Conservation (phyloP, 108 stramenopile species). For the Thalassiosira profunda region DNA sequence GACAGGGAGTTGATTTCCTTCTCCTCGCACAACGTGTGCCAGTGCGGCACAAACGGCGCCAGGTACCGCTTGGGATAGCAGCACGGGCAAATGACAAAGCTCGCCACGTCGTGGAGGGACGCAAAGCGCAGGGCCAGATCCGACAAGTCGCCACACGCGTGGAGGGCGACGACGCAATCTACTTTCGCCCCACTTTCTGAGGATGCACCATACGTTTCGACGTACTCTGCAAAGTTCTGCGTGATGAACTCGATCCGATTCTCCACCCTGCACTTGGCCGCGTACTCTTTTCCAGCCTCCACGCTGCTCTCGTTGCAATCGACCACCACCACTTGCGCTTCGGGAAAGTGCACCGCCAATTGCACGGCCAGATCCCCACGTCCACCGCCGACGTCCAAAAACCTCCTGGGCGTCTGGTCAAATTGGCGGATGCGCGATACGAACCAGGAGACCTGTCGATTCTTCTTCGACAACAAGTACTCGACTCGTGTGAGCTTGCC, state of each 20-base stretch:
- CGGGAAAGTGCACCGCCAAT: constrained; percentile 41
- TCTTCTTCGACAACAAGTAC: constrained; percentile 55
- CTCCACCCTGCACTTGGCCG: constrained; percentile 11
- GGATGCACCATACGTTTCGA: constrained; percentile 46
- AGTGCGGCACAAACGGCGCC: constrained; percentile 22
- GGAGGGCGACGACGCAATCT: constrained; percentile 61
- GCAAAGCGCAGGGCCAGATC: constrained; percentile 66
- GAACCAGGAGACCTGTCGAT: constrained; percentile 56
- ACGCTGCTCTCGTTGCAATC: constrained; percentile 61
- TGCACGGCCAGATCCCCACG: constrained; percentile 65
- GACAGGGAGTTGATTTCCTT: constrained; percentile 23
- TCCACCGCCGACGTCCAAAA: constrained; percentile 72
- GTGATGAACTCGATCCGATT: constrained; percentile 19
- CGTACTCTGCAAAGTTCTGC: constrained; percentile 38
- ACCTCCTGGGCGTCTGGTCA: background rate
- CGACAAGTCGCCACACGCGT: constrained; percentile 74
- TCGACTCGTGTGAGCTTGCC: constrained; percentile 48
- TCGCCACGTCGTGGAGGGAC: constrained; percentile 32
- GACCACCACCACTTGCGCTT: constrained; percentile 47
- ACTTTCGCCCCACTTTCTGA: constrained; percentile 27
- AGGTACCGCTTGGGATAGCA: constrained; percentile 51
- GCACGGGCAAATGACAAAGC: constrained; percentile 67
- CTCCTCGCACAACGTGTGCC: constrained; percentile 25
- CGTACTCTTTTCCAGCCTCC: constrained; percentile 40
- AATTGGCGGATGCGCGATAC: constrained; percentile 32